phyloP scores from a whole-genome alignment of 1,139 yeast genomes.

The Yamadazyma dendronema region DNA sequence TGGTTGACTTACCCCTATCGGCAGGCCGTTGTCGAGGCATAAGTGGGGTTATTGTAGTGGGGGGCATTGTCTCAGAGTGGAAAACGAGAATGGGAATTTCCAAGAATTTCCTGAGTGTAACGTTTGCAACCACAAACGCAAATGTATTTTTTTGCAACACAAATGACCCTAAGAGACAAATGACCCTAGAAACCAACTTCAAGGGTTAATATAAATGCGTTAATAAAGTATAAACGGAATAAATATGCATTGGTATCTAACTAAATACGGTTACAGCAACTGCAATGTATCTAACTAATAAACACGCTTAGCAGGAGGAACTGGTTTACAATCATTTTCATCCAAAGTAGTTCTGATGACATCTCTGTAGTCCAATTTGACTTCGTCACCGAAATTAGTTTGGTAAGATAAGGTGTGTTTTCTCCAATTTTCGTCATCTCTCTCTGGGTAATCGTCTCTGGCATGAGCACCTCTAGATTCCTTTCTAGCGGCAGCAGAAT shows the following conservation, averaged over 20 bases:
- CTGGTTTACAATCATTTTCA: constrained; percentile 89
- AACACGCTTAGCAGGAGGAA: constrained; percentile 96
- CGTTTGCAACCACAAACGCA: no score
- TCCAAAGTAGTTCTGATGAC: constrained; percentile 85
- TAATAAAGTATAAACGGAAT: no score
- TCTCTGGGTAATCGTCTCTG: constrained; percentile 93
- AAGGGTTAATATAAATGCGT: no score
- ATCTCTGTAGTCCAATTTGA: constrained; percentile 78
- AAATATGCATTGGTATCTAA: constrained; percentile 21
- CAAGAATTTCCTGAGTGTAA: background rate
- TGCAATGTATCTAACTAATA: no score
- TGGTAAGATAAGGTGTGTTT: constrained; percentile 97
- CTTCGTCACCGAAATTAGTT: constrained; percentile 64
- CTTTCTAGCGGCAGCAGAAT: constrained; percentile 89
- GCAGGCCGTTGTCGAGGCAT: no score
- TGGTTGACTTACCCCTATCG: no score
- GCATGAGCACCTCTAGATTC: constrained; percentile 99
- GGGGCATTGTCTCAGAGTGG: no score
- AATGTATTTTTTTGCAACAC: no score
- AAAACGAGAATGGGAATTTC: background rate
- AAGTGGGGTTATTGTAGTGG: no score
- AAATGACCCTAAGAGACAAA: no score
- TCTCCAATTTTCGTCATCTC: constrained; percentile 98
- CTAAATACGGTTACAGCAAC: no score
- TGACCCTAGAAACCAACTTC: no score